Percentiles rank a stretch among this genome's conserved stretches.
Conservation (phyloP, 306 rosid species). For the Lupinus albus region DNA sequence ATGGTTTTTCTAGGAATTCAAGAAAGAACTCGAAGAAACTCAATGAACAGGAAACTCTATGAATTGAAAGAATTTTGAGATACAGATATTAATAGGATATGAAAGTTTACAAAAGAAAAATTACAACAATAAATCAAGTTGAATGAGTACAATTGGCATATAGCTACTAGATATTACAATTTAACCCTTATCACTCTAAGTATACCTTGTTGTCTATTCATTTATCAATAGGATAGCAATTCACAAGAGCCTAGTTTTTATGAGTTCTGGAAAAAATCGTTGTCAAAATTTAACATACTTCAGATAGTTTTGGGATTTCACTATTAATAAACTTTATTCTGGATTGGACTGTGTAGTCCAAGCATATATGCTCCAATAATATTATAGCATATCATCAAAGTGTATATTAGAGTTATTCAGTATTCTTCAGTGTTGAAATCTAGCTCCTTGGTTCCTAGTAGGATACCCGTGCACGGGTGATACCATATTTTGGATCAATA, state of each 20-base stretch:
- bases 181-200: too few relatives aligned
- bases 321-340: constrained; percentile 52
- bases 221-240: constrained; percentile 63
- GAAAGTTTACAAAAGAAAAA: too few relatives aligned
- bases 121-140: too few relatives aligned
- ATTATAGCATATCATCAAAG: constrained; percentile 40
- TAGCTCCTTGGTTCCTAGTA: constrained; percentile 44
- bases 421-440: constrained; percentile 23
- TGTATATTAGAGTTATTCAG: neutral
- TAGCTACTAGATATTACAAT: too few relatives aligned
- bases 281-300: constrained; percentile 46
- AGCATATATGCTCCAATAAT: constrained; percentile 33
- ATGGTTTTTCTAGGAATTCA: too few relatives aligned
- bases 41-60: too few relatives aligned
- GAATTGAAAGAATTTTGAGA: too few relatives aligned
- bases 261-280: constrained; percentile 49
- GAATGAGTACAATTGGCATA: too few relatives aligned
- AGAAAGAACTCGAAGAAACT: too few relatives aligned
- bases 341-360: constrained; percentile 32
- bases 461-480: too few relatives aligned
- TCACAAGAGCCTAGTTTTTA: constrained; percentile 55
- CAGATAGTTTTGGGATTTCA: constrained; percentile 17
- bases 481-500: too few relatives aligned
- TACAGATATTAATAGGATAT: too few relatives aligned
- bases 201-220: constrained; percentile 60